Percentiles rank a stretch among this genome's conserved stretches.
Evolutionary conservation across 1,284 basidiomycete genomes (phyloP).

Genomic region (Marasmius tenuissimus): DNA sequence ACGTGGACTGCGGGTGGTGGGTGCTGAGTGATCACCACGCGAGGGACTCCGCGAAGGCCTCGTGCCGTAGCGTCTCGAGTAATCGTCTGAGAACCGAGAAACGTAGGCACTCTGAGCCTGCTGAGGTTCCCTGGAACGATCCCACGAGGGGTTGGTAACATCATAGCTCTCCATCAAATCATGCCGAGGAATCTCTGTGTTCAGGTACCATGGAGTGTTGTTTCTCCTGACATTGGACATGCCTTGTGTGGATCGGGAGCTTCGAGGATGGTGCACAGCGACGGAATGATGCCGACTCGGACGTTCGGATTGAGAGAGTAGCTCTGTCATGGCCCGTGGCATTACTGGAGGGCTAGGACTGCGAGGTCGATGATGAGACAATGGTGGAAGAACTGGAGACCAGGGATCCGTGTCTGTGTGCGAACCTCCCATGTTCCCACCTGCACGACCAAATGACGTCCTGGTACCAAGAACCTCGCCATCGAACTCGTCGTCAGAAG

Average conservation of each 20-base stretch:
- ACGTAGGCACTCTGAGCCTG: no score
- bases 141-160: no score
- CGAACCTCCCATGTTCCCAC: background rate
- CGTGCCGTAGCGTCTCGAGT: background rate
- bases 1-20: conserved; percentile 5
- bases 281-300: background rate
- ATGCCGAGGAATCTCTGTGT: no score
- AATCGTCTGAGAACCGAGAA: background rate
- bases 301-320: conserved; percentile 7
- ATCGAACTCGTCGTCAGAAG: background rate
- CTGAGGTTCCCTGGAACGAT: no score
- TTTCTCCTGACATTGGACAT: no score
- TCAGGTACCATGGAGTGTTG: no score
- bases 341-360: conserved; percentile 7
- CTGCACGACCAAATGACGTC: background rate
- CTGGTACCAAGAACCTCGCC: background rate
- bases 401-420: background rate
- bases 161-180: no score
- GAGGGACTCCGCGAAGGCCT: background rate
- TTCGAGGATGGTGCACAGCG: no score
- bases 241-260: no score
- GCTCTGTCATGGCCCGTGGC: conserved; percentile 3
- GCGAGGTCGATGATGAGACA: conserved; percentile 2
- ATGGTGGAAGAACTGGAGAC: conserved; percentile 4
- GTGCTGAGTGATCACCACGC: background rate